A percentile compares a stretch with the other conserved stretches of the same genome.
Evolutionary conservation across 2,329 filamentous ascomycete genomes (phyloP).

Genomic region (Sporothrix inflata): DNA sequence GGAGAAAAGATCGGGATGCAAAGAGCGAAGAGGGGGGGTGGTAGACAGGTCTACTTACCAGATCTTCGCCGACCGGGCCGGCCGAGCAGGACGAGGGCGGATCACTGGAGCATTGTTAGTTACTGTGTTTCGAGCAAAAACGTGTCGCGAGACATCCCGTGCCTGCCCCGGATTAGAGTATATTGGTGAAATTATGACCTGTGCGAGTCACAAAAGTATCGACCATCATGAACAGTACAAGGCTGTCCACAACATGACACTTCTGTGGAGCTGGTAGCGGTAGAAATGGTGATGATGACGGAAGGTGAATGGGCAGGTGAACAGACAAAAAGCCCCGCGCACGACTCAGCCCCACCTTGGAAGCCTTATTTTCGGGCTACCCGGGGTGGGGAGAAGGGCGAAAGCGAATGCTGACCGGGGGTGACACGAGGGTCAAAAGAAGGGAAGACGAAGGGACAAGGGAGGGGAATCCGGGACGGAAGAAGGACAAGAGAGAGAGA

Average conservation of each 20-base stretch:
- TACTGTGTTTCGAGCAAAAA: conserved; percentile 24
- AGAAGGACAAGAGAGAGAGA: background rate
- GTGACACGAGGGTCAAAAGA: background rate
- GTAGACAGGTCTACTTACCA: conserved; percentile 73
- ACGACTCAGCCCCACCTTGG: conserved; percentile 34
- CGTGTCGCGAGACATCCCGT: background rate
- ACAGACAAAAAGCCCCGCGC: conserved; percentile 26
- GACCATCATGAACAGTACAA: background rate
- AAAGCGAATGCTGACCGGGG: background rate
- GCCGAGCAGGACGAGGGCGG: conserved; percentile 98
- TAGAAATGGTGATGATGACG: conserved; percentile 29
- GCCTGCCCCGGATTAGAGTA: background rate
- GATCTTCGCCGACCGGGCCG: conserved; percentile 92
- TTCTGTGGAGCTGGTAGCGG: background rate
- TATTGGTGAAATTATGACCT: background rate
- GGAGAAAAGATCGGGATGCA: background rate
- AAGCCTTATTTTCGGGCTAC: conserved; percentile 32
- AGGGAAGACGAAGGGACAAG: background rate
- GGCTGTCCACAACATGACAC: background rate
- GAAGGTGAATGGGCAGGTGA: conserved; percentile 6
- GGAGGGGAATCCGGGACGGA: background rate
- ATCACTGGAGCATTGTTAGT: conserved; percentile 65
- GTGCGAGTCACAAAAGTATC: background rate
- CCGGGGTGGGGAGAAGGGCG: conserved; percentile 9
- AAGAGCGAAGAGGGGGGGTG: background rate